Evolutionary conservation across 345 rosid genomes (phyloP).

Genomic region (Brassica cretica): DNA sequence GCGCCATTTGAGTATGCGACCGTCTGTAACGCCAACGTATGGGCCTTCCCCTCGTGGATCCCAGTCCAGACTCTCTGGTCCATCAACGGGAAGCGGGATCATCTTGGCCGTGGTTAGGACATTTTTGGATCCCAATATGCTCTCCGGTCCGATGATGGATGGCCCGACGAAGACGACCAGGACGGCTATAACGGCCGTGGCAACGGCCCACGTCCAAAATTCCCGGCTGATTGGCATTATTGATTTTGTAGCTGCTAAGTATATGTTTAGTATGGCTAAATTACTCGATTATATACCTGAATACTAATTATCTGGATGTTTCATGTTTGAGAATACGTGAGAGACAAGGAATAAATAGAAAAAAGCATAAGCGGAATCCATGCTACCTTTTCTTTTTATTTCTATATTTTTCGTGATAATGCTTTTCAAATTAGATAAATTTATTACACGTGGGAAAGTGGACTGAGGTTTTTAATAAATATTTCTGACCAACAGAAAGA

Average conservation of each 20-base stretch:
- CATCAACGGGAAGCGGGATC: constrained; percentile 30
- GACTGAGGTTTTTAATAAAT: neutral
- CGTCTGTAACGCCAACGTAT: constrained; percentile 36
- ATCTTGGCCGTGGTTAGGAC: constrained; percentile 19
- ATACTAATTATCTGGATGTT: neutral
- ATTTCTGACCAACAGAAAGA: neutral
- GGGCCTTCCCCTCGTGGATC: constrained; percentile 41
- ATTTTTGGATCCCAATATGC: constrained; percentile 23
- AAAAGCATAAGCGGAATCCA: constrained; percentile 12
- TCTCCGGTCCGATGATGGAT: constrained; percentile 32
- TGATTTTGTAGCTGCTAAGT: neutral
- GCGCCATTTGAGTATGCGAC: constrained; percentile 41
- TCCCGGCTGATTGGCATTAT: constrained; percentile 14
- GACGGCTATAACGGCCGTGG: constrained; percentile 11
- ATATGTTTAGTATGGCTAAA: constrained; percentile 1
- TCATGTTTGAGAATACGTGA: constrained; percentile 26
- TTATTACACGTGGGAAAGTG: constrained; percentile 1
- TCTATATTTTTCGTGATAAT: neutral
- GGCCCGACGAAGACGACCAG: constrained; percentile 20
- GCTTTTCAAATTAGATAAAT: neutral
- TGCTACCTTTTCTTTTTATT: neutral
- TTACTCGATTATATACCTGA: constrained; percentile 17
- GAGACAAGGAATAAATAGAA: constrained; percentile 6
- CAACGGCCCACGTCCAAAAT: constrained; percentile 17
- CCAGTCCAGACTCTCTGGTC: constrained; percentile 41